Evolutionary conservation across 257 asterid genomes (phyloP).

Genomic region (Solanum sparsipilum): DNA sequence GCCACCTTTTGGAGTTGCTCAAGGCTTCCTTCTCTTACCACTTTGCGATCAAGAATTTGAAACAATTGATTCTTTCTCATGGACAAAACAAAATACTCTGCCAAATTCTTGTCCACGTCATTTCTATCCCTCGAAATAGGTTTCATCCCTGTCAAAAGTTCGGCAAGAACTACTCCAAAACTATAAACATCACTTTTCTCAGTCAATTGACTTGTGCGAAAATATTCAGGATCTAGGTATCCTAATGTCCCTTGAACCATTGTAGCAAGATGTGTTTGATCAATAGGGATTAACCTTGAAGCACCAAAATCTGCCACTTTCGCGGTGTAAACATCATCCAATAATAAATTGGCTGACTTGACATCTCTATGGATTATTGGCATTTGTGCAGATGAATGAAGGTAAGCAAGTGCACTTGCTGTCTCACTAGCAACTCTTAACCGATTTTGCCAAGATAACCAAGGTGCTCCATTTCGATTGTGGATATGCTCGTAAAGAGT

Average conservation of each 20-base stretch:
- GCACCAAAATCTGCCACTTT: constrained; percentile 63
- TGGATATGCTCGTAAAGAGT: constrained; percentile 43
- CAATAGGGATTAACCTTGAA: constrained; percentile 39
- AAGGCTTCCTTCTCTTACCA: constrained; percentile 30
- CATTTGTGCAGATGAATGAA: constrained; percentile 43
- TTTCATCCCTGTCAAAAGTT: constrained; percentile 40
- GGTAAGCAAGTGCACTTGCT: constrained; percentile 46
- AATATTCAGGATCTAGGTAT: constrained; percentile 58
- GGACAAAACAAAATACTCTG: constrained; percentile 17
- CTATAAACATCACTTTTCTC: constrained; percentile 55
- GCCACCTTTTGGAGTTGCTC: constrained; percentile 19
- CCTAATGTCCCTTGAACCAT: constrained; percentile 57
- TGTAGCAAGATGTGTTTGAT: constrained; percentile 44
- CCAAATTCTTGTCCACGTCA: constrained; percentile 17
- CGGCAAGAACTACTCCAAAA: constrained; percentile 44
- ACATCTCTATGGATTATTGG: constrained; percentile 55
- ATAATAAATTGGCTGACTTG: constrained; percentile 40
- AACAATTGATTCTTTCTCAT: constrained; percentile 14
- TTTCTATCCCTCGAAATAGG: constrained; percentile 10
- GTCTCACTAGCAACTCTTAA: constrained; percentile 35
- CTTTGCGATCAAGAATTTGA: constrained; percentile 23
- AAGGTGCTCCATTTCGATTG: constrained; percentile 11
- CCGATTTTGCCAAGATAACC: constrained; percentile 47
- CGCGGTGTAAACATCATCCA: constrained; percentile 31
- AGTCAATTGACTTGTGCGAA: constrained; percentile 32